Percentiles rank a stretch among this genome's conserved stretches.
Conservation (phyloP, 768 basidiomycete genomes). For the Xerocomus spinulosus region DNA sequence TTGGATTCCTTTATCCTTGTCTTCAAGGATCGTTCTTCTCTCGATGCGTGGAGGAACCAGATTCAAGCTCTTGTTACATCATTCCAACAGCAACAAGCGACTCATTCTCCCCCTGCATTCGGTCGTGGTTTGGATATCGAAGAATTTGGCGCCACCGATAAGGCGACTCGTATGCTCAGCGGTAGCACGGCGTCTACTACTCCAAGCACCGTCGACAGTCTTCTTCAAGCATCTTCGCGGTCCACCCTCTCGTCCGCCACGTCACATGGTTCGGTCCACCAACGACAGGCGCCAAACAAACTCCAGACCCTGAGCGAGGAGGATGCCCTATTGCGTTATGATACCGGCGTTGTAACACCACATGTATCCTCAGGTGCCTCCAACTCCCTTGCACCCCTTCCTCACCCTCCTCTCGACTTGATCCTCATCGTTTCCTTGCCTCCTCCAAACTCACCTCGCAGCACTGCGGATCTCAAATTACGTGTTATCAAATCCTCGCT, state of each 20-base stretch:
- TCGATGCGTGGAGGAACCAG: conserved; percentile 85
- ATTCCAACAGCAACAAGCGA: conserved; percentile 56
- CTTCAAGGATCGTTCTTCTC: conserved; percentile 84
- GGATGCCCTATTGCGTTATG: conserved; percentile 58
- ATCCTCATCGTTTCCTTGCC: conserved; percentile 90
- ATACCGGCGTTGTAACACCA: conserved; percentile 59
- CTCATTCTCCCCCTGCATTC: conserved; percentile 28
- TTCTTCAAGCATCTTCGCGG: conserved; percentile 61
- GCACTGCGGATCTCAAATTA: conserved; percentile 80
- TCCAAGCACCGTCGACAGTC: conserved; percentile 55
- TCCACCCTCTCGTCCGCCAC: conserved; percentile 74
- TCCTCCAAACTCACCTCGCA: conserved; percentile 60
- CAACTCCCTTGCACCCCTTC: conserved; percentile 74
- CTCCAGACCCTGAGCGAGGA: conserved; percentile 68
- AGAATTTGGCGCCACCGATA: conserved; percentile 73
- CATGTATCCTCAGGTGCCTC: conserved; percentile 71
- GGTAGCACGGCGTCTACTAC: conserved; percentile 63
- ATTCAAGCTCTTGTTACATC: conserved; percentile 73
- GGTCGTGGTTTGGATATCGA: conserved; percentile 53
- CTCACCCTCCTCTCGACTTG: conserved; percentile 86
- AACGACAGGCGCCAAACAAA: conserved; percentile 38
- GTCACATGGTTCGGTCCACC: conserved; percentile 55
- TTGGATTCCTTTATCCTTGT: conserved; percentile 94
- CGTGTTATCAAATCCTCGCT: conserved; percentile 86
- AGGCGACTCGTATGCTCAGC: conserved; percentile 76